Evolutionary conservation across 345 rosid species (phyloP), one percentile per base, ranked within the genome.

Genomic region (Fremontodendron californicum): DNA sequence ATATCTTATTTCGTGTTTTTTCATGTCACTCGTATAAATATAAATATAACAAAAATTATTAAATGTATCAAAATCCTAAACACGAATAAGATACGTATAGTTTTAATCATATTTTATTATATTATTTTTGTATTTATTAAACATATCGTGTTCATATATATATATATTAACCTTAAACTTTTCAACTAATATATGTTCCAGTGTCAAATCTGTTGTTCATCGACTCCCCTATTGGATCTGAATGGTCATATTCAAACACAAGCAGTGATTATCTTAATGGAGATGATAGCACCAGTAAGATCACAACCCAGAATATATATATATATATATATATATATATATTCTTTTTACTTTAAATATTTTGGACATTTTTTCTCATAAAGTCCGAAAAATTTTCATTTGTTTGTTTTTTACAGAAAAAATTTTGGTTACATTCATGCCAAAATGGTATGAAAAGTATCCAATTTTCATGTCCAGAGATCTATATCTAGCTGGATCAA

Each of bases 401-500:
- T 31, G 66, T 61, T 55, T 54, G 63, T 31, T 61, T 62, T n/a
- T 62, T 27, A 15, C 23, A 61, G 65, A 12, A 29, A 61, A 61
- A 61, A 29, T 13, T 13, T 29, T 61, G 65, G 4, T 61, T 0
- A 16, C 40, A 2, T 62, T 62, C 67, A 16, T 62, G 8, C 40
- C 5, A 23, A 42, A 45, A 45, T 69, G 73, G 73, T 69, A 25
- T 21, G 55, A 69, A 48, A 45, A 21, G 35, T 69, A 25, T 45
- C 73, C 73, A 40, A 6, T 1, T 48, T 40, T 69, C 73, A 69
- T 45, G 73, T 69, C 73, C n/a, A 69, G 52, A 45, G 31, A 13
- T 45, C 0, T 69, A 43, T 23, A 45, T 48, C 5, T 69, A 0
- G 42, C 67, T 15, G 67, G 67, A 61, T 61, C 65, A 29, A 61